A percentile compares a stretch with the other conserved stretches of the same genome.
phyloP scores from a whole-genome alignment of 2,329 filamentous ascomycete species.

The Plenodomus lindquistii region DNA sequence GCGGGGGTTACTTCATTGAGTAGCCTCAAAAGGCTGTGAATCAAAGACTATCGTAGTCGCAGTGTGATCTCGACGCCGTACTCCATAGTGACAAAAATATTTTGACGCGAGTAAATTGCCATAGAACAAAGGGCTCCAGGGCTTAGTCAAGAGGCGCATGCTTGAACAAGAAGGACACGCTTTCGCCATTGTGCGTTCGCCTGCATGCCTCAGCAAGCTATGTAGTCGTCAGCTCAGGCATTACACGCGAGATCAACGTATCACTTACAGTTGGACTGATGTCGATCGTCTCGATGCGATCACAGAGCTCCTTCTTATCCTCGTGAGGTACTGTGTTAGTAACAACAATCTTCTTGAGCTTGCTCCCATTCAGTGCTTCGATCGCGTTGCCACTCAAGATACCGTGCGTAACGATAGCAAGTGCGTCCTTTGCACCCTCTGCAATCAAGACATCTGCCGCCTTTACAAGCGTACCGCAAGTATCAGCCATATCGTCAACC shows the following conservation, averaged over 20 bases:
- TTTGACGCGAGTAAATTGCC: conserved; percentile 9
- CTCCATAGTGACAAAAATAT: conserved; percentile 23
- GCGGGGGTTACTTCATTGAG: conserved; percentile 1
- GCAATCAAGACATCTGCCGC: conserved; percentile 82
- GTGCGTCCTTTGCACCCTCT: conserved; percentile 81
- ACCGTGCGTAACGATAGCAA: conserved; percentile 94
- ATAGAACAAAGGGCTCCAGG: conserved; percentile 6
- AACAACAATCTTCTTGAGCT: conserved; percentile 78
- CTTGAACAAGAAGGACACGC: conserved; percentile 71
- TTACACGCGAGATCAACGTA: not conserved
- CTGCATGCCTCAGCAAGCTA: conserved; percentile 70
- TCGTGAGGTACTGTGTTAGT: conserved; percentile 86
- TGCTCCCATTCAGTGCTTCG: conserved; percentile 78
- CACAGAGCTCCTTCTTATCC: conserved; percentile 78
- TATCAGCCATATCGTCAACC: conserved; percentile 98
- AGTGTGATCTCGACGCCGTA: conserved; percentile 4
- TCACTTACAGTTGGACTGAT: conserved; percentile 73
- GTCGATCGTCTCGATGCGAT: conserved; percentile 86
- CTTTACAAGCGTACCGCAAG: conserved; percentile 85
- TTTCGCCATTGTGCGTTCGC: conserved; percentile 72
- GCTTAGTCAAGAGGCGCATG: conserved; percentile 60
- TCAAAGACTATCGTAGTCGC: conserved; percentile 5
- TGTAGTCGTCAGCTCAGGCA: conserved; percentile 14
- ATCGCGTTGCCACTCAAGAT: conserved; percentile 89
- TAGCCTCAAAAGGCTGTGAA: conserved; percentile 1